Evolutionary conservation across 306 rosid genomes (phyloP).

Genomic region (Albizia julibrissin): DNA sequence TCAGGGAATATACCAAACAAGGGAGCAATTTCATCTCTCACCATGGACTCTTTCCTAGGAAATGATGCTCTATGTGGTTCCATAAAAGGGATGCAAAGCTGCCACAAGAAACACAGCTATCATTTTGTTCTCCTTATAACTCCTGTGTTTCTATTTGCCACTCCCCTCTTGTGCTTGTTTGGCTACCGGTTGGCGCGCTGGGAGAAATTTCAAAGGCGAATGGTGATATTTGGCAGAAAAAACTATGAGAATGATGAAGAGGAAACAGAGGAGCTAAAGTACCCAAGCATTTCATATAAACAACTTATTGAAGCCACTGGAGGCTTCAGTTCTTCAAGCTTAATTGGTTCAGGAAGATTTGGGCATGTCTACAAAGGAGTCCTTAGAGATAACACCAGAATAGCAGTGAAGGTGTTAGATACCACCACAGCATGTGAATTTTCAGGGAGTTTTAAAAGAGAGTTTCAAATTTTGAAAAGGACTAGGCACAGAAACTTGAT

Average conservation of each 20-base stretch:
- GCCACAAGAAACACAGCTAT: conserved; percentile 49
- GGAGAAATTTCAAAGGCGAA: conserved; percentile 39
- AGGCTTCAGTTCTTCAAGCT: conserved; percentile 67
- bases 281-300: conserved; percentile 75
- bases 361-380: conserved; percentile 86
- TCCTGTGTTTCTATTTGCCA: conserved; percentile 57
- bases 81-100: conserved; percentile 62
- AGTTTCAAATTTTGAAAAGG: conserved; percentile 69
- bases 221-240: conserved; percentile 31
- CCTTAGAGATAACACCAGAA: conserved; percentile 65
- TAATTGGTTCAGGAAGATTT: conserved; percentile 81
- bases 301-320: conserved; percentile 78
- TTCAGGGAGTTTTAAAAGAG: conserved; percentile 76
- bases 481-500: conserved; percentile 84
- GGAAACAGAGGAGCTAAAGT: conserved; percentile 53
- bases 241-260: conserved; percentile 49
- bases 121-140: conserved; percentile 49
- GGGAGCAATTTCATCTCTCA: conserved; percentile 67
- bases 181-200: conserved; percentile 40
- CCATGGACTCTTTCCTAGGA: conserved; percentile 65
- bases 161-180: conserved; percentile 54
- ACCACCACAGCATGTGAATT: conserved; percentile 50
- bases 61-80: conserved; percentile 68
- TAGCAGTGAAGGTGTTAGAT: conserved; percentile 84
- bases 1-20: conserved; percentile 63